Evolutionary conservation across 2,329 filamentous ascomycete genomes (phyloP).

Genomic region (Pseudogymnoascus sp.): DNA sequence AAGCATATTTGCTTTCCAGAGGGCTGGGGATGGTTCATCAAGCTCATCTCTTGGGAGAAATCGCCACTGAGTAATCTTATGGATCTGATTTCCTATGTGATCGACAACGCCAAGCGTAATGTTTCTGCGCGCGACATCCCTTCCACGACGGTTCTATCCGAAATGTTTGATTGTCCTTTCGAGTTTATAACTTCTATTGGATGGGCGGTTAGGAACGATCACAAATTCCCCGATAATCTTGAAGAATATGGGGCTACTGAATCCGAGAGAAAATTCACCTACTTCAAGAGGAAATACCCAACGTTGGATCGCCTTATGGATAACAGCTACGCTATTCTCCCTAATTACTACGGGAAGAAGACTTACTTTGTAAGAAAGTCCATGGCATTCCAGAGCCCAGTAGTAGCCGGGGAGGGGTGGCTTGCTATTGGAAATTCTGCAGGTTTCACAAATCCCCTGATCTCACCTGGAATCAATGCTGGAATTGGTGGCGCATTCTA

Average conservation of each 20-base stretch:
- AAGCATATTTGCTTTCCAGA: conserved; percentile 29
- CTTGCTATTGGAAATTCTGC: conserved; percentile 28
- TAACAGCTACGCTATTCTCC: conserved; percentile 13
- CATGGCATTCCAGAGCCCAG: conserved; percentile 20
- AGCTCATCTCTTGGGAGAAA: conserved; percentile 26
- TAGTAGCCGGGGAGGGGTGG: conserved; percentile 25
- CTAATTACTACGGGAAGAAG: conserved; percentile 5
- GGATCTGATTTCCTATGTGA: conserved; percentile 26
- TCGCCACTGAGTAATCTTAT: conserved; percentile 24
- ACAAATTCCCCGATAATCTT: conserved; percentile 21
- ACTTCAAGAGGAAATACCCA: conserved; percentile 22
- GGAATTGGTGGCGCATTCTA: neutral
- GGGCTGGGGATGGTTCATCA: conserved; percentile 29
- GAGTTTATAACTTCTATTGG: neutral
- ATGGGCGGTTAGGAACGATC: neutral
- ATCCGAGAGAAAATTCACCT: conserved; percentile 28
- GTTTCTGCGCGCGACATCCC: conserved; percentile 22
- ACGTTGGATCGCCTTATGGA: conserved; percentile 25
- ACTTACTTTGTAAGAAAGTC: neutral
- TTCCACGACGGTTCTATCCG: neutral
- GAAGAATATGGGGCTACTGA: conserved; percentile 23
- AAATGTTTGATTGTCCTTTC: neutral
- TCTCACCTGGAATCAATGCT: conserved; percentile 28
- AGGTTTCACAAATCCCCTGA: conserved; percentile 29
- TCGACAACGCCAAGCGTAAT: conserved; percentile 22